Evolutionary conservation across 2,329 filamentous ascomycete genomes (phyloP).

Genomic region (Botrytis paeoniae): DNA sequence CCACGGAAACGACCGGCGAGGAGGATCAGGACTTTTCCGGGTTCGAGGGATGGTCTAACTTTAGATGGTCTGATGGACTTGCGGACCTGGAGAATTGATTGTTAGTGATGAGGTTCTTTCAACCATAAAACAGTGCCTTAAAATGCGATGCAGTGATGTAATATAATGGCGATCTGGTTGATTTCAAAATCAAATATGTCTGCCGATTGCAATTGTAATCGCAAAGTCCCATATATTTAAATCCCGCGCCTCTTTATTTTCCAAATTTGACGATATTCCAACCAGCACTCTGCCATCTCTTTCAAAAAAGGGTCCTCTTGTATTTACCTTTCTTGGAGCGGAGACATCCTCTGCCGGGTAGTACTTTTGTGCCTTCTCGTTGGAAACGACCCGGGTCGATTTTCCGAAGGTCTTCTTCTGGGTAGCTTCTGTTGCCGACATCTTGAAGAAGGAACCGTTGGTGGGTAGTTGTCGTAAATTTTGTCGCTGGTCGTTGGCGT

Average conservation of each 20-base stretch:
- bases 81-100: constrained; percentile 69
- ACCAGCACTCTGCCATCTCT: constrained; percentile 42
- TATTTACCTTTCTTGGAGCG: constrained; percentile 81
- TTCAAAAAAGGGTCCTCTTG: constrained; percentile 13
- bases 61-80: constrained; percentile 87
- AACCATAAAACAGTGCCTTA: background rate
- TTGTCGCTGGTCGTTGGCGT: constrained; percentile 22
- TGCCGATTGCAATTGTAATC: constrained; percentile 26
- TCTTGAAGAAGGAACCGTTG: constrained; percentile 46
- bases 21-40: constrained; percentile 96
- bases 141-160: background rate
- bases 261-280: constrained; percentile 20
- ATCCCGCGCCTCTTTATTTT: constrained; percentile 4
- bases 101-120: constrained; percentile 28
- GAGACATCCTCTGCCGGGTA: constrained; percentile 93
- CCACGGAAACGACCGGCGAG: constrained; percentile 99
- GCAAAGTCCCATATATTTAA: constrained; percentile 21
- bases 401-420: constrained; percentile 93
- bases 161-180: background rate
- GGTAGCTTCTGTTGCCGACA: constrained; percentile 53
- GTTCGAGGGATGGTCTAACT: constrained; percentile 84
- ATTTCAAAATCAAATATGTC: background rate
- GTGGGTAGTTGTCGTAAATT: constrained; percentile 29
- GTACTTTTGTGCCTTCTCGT: constrained; percentile 97
- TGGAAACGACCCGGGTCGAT: constrained; percentile 87